These are phyloP conservation scores for Bassia scoparia DNA, from an alignment of 148 eudicot genomes.

Conservation along the genomic window DNA sequence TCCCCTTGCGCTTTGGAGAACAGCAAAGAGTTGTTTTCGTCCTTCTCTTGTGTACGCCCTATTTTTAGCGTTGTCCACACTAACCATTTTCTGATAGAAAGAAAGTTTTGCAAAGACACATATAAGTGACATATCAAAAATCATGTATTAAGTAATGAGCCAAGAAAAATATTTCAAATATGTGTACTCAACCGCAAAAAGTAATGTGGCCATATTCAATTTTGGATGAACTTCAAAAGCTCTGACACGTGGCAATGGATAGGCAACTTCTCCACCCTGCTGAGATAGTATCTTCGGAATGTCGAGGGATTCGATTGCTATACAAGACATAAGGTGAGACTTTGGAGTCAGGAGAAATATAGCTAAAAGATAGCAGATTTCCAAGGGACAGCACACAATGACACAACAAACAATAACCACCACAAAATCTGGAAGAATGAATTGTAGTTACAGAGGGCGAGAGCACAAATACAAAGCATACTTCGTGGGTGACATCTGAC, in stretches of 20 bases:
- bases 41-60: conserved; percentile 92
- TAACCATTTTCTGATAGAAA: conserved; percentile 53
- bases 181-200: conserved; percentile 77
- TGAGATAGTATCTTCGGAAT: conserved; percentile 93
- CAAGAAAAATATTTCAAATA: background rate
- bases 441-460: background rate
- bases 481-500: background rate
- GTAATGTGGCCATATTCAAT: conserved; percentile 74
- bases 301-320: conserved; percentile 86
- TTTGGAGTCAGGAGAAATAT: conserved; percentile 1
- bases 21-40: conserved; percentile 93
- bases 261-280: conserved; percentile 95
- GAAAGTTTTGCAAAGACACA: background rate
- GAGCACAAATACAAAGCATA: background rate
- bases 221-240: conserved; percentile 82
- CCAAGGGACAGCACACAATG: conserved; percentile 3
- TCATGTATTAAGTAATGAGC: conserved; percentile 13
- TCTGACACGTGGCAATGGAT: conserved; percentile 88
- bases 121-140: background rate
- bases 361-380: conserved; percentile 12
- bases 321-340: conserved; percentile 9
- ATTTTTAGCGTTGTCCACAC: conserved; percentile 65
- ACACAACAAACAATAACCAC: background rate
- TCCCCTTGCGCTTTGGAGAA: conserved; percentile 97
- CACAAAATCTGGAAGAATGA: background rate